These are phyloP conservation scores for Acrocalymma vagum DNA, from an alignment of 2,329 filamentous ascomycete species.

Conservation along the genomic window DNA sequence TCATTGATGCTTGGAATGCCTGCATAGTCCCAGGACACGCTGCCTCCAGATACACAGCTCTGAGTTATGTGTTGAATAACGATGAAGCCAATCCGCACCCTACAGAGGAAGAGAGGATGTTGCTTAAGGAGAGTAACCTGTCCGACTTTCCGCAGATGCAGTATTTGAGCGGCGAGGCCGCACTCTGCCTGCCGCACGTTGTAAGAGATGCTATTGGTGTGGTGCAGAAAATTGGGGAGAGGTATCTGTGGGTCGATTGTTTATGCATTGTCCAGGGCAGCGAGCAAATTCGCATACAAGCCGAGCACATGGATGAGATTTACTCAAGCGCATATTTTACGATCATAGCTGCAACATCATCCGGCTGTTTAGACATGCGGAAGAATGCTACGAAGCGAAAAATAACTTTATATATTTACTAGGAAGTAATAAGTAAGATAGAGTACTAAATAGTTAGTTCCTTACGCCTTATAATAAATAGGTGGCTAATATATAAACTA, in stretches of 20 bases:
- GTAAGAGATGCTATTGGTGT: slow-evolving; percentile 10
- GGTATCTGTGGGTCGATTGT: slow-evolving; percentile 3
- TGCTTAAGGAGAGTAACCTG: slow-evolving; percentile 8
- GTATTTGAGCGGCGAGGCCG: not conserved
- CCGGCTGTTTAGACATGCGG: no score
- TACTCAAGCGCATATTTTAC: not conserved
- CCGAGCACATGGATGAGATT: no score
- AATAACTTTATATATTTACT: slow-evolving; percentile 12
- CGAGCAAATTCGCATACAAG: no score
- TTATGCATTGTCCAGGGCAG: slow-evolving; percentile 4
- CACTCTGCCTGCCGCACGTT: slow-evolving; percentile 1
- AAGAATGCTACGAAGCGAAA: no score
- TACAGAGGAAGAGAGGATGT: slow-evolving; percentile 1
- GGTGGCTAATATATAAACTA: not conserved
- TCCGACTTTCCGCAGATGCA: slow-evolving; percentile 5
- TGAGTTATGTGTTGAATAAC: slow-evolving; percentile 17
- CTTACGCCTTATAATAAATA: not conserved
- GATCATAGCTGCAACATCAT: not conserved
- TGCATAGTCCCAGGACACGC: slow-evolving; percentile 11
- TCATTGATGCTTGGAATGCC: slow-evolving; percentile 6
- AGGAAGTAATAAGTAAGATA: slow-evolving; percentile 5
- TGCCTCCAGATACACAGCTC: slow-evolving; percentile 9
- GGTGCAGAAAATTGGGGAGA: slow-evolving; percentile 1
- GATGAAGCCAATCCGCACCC: slow-evolving; percentile 2
- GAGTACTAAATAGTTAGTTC: slow-evolving; percentile 7